phyloP scores from a whole-genome alignment of 805 yeast genomes.

The Wickerhamomyces alni region DNA sequence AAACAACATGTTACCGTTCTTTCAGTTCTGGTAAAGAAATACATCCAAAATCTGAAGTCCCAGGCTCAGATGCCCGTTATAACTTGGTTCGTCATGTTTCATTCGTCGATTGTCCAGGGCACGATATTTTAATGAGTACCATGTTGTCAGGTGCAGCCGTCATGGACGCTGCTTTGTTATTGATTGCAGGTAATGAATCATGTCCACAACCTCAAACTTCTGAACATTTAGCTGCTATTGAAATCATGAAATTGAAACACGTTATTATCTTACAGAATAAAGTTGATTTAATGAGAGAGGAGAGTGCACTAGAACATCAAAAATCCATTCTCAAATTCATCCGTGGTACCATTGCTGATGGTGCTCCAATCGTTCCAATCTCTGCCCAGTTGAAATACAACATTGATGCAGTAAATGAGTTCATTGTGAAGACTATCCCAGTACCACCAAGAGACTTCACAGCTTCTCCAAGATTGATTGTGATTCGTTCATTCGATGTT shows the following conservation, averaged over 20 bases:
- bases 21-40: conserved; percentile 94
- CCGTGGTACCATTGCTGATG: conserved; percentile 97
- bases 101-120: conserved; percentile 99
- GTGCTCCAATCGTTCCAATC: conserved; percentile 98
- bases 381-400: conserved; percentile 98
- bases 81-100: conserved; percentile 92
- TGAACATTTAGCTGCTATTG: conserved; percentile 98
- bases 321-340: conserved; percentile 87
- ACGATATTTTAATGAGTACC: conserved; percentile 99
- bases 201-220: conserved; percentile 99
- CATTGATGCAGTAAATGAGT: conserved; percentile 97
- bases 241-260: conserved; percentile 96
- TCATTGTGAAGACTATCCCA: conserved; percentile 91
- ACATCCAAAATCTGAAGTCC: conserved; percentile 83
- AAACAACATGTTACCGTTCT: conserved; percentile 92
- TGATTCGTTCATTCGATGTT: conserved; percentile 96
- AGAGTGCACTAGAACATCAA: conserved; percentile 92
- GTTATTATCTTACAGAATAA: conserved; percentile 95
- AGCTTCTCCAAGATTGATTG: conserved; percentile 92
- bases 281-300: conserved; percentile 98
- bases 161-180: conserved; percentile 96
- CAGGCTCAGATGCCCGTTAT: conserved; percentile 87
- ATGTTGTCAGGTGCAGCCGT: conserved; percentile 99
- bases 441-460: conserved; percentile 94
- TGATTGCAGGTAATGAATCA: conserved; percentile 97